Base-by-base conservation (phyloP, 441 rosid species). In the Populus hybrid region DNA sequence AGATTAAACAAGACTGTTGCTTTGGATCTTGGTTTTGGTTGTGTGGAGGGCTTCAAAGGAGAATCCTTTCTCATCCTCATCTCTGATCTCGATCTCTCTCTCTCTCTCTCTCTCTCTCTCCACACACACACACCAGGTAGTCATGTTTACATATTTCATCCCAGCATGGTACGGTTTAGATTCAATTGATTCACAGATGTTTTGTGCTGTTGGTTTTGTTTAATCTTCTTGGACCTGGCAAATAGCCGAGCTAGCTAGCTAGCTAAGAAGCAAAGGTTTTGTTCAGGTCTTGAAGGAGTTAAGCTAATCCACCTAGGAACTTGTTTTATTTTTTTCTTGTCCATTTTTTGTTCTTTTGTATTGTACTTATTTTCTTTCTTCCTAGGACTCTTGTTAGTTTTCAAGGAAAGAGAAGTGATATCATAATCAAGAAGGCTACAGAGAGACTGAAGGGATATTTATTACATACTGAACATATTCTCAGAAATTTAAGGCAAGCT, bases 11-110 rank as follows among this genome's bases (percentile, higher is more conserved):
- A 72, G 53, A 75, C 72, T 81, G 78, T 53, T 79, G 75, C 77
- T 77, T 78, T 73, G 64, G 75, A 75, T 67, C 78, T 77, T 68
- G 82, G 78, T 72, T 80, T 78, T 77, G 81, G 76, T 80, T 81
- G 85, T 72, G 78, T 86, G 80, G 81, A 82, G 78, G 46, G 73
- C 80, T 74, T 67, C 72, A 38, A 77, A 80, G 81, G 80, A 75
- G 32, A 30, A 73, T 82, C 81, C 70, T 66, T 75, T 84, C 84
- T 85, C 82, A 78, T 81, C 84, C 81, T 69, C 77, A 80, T 75
- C 83, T 70, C 79, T 76, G 32, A 30, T 28, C 30, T 28, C 30
- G 2, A 1, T 28, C 80, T 79, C 77, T 72, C 69, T 77, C 74
- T 78, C 82, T 61, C 75, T 38, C 35, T 71, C 79, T 12, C 35